Conservation (phyloP, 257 asterid species). For the Solanum raphanifolium region DNA sequence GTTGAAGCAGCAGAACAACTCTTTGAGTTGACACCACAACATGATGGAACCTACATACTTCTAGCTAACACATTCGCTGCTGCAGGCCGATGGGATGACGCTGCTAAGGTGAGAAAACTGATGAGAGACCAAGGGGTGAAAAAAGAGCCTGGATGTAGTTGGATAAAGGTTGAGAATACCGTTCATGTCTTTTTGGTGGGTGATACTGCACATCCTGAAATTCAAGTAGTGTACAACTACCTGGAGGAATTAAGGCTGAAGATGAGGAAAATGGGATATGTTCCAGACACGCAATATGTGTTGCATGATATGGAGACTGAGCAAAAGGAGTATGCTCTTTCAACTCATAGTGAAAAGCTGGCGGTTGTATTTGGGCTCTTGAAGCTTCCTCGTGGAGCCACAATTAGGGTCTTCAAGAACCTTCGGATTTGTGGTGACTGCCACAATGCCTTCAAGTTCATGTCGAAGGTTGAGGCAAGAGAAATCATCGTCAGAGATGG, state of each 20-base stretch:
- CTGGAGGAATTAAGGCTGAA: slow-evolving; percentile 37
- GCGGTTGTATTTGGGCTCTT: slow-evolving; percentile 64
- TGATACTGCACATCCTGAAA: slow-evolving; percentile 62
- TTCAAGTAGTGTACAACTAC: slow-evolving; percentile 34
- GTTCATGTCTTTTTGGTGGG: slow-evolving; percentile 59
- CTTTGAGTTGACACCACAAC: slow-evolving; percentile 47
- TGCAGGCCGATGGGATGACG: slow-evolving; percentile 49
- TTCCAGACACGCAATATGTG: slow-evolving; percentile 55
- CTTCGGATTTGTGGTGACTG: slow-evolving; percentile 68
- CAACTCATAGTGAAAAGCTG: slow-evolving; percentile 72
- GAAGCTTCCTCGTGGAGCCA: slow-evolving; percentile 50
- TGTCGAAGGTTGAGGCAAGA: slow-evolving; percentile 54
- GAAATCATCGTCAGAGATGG: slow-evolving; percentile 63
- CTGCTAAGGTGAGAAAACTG: slow-evolving; percentile 42
- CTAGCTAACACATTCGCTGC: slow-evolving; percentile 52
- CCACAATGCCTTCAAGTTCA: slow-evolving; percentile 55
- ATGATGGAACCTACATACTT: slow-evolving; percentile 66
- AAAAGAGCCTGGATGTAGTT: slow-evolving; percentile 73
- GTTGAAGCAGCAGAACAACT: slow-evolving; percentile 52
- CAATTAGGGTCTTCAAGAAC: slow-evolving; percentile 62
- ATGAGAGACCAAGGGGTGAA: slow-evolving; percentile 73
- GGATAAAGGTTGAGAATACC: slow-evolving; percentile 62
- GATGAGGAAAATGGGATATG: slow-evolving; percentile 54
- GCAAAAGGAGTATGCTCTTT: slow-evolving; percentile 59
- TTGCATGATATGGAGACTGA: slow-evolving; percentile 66